Base-by-base conservation (phyloP, 257 asterid genomes). In the Coffea canephora region DNA sequence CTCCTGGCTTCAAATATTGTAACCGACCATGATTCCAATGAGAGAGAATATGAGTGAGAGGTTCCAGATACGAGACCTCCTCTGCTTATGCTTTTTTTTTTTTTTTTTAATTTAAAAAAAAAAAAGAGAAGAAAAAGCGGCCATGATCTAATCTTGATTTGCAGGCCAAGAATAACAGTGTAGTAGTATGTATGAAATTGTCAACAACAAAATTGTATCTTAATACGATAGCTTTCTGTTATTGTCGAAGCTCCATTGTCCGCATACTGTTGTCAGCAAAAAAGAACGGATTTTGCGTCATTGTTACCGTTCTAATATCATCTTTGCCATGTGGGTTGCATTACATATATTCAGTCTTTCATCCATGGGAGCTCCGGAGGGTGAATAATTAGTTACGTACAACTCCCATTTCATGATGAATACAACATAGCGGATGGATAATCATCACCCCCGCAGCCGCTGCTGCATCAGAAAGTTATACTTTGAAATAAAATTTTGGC, bases 91-190 rank as follows among this genome's bases (percentile, higher is more conserved):
- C 34, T 31, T 27, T 27, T 27, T 27, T 27, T 27, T 27, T 27
- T 27, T 27, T 27, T 27, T 27, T 27, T 27, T 27, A 27, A 27
- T 27, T 27, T 31, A 31, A 31, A 31, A 31, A 31, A 31, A 31
- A 31, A 31, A 31, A 1, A 31, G 1, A 31, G 1, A 31, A 31
- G 31, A 31, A 31, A 31, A 31, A 31, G 31, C 45, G n/a, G 41
- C 15, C 15, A 1, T 21, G 11, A 59, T 25, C 1, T 55, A 11
- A 8, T 80, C 69, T 34, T 77, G 10, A 8, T 65, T 68, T 80
- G 76, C 76, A 41, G 76, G 83, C 79, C 83, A 34, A 36, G 6
- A 18, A 74, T 57, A 8, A 15, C 31, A 36, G 13, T 36, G 62
- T 43, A 14, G 31, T 31, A 31, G 31, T 25, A 34, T 49, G 16